A percentile compares a stretch with the other conserved stretches of the same genome.
phyloP scores from a whole-genome alignment of 805 yeast species.

The Monosporozyma servazzii region DNA sequence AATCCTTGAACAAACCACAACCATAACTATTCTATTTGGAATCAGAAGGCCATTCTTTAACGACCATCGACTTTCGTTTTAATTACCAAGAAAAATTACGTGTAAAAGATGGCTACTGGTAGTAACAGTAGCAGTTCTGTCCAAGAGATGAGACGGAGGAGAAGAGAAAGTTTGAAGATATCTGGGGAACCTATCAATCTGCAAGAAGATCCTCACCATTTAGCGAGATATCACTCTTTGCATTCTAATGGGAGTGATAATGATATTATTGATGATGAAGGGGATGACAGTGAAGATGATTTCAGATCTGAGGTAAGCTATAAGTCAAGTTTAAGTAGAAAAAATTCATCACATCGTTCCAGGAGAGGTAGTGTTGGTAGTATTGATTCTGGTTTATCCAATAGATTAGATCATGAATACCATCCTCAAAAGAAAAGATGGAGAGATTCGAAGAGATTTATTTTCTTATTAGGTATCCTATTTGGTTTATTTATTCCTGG shows the following conservation, averaged over 20 bases:
- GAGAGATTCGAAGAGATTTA: slow-evolving; percentile 46
- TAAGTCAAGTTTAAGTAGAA: not conserved
- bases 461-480: slow-evolving; percentile 62
- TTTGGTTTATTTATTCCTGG: slow-evolving; percentile 60
- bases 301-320: not conserved
- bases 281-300: not conserved
- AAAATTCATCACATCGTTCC: not conserved
- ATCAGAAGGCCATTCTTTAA: not conserved
- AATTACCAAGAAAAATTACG: not conserved
- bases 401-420: not conserved
- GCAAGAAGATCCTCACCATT: not conserved
- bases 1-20: not conserved
- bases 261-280: not conserved
- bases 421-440: slow-evolving; percentile 8
- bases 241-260: not conserved
- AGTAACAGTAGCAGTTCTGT: not conserved
- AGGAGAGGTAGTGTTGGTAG: not conserved
- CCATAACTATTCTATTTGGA: not conserved
- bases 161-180: not conserved
- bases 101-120: not conserved
- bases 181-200: not conserved
- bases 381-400: not conserved
- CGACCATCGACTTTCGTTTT: not conserved
- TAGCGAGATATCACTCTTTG: not conserved
- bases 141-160: not conserved